Evolutionary conservation across 805 yeast species (phyloP), one percentile per base, ranked within the genome.

Genomic region (Teunomyces gatunensis): DNA sequence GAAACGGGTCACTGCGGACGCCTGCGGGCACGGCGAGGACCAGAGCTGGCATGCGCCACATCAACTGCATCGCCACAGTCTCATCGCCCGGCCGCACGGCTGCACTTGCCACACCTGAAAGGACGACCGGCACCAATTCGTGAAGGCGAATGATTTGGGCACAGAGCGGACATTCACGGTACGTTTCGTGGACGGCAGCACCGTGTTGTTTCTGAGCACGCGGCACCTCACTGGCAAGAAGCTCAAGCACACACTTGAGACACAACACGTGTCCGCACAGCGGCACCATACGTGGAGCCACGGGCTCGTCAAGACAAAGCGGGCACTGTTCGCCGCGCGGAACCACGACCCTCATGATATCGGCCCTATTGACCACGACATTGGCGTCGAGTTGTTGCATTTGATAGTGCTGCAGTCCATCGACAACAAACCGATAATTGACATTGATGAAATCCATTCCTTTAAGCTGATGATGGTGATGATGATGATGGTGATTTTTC

Each of bases 211-310:
- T 65, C 54, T 70, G 66, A 44, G 64, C 64, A 17, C 55, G 57
- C 1, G 78, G 78, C 2, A 73, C 64, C 47, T 73, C 76, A 15
- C 84, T 81, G 32, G 80, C 86, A 39, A 89, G 69, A 57, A 87
- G 80, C 39, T 90, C 79, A 47, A 90, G 64, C 27, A 92, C 65
- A 64, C 99, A 94, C 11, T 90, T 81, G 47, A 81, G 75, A 61
- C 99, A 94, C 59, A 94, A 81, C 12, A 90, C 77, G 61, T 94
- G 99, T 4, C 99, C 99, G 69, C 99, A 94, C 10, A 83, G 78
- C 4, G 74, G 69, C 25, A 89, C 83, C 98, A 94, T 95, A 47
- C 98, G 73, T 2, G 99, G 97, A 0, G 97, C 97, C 13, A 87
- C 79, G 11, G 94, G 87, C 11, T 83, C 84, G 44, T 89, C 95